Percentiles rank a stretch among this genome's conserved stretches.
Evolutionary conservation across 768 basidiomycete species (phyloP).

Genomic region (Auriscalpium vulgare): DNA sequence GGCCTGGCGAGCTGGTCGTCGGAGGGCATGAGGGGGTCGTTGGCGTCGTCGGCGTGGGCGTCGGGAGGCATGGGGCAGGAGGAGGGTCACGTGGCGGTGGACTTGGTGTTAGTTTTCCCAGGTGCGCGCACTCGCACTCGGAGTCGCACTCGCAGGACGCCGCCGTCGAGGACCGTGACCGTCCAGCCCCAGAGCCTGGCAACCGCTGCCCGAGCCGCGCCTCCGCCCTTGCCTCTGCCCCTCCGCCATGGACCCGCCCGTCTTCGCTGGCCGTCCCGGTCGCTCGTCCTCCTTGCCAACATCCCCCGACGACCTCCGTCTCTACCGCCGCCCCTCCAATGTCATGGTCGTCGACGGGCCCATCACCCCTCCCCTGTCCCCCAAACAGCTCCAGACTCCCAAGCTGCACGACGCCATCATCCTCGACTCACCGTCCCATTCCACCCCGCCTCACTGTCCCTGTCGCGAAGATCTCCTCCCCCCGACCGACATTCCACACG

Average conservation of each 20-base stretch:
- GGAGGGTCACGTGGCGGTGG: too few relatives aligned
- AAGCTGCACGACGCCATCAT: constrained; percentile 2
- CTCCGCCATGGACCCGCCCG: constrained; percentile 5
- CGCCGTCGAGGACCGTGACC: too few relatives aligned
- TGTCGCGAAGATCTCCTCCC: not conserved
- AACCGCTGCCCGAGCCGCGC: too few relatives aligned
- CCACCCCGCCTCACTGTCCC: constrained; percentile 2
- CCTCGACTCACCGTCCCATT: constrained; percentile 5
- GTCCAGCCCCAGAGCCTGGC: too few relatives aligned
- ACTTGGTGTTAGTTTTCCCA: too few relatives aligned
- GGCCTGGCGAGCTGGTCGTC: constrained; percentile 19
- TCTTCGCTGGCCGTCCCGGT: constrained; percentile 3
- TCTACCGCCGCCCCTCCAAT: constrained; percentile 5
- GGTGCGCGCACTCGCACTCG: too few relatives aligned
- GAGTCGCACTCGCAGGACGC: too few relatives aligned
- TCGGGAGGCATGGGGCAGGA: too few relatives aligned
- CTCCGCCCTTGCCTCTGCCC: constrained; percentile 1
- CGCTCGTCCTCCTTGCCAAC: constrained; percentile 13
- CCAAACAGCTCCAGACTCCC: not conserved
- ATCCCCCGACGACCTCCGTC: not conserved
- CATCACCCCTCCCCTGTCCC: constrained; percentile 9
- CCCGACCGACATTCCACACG: constrained; percentile 2
- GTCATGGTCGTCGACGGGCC: constrained; percentile 13
- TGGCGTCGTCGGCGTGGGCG: too few relatives aligned
- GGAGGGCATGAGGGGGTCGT: constrained; percentile 11